A percentile compares a stretch with the other conserved stretches of the same genome.
phyloP scores from a whole-genome alignment of 768 basidiomycete species.

The Kwoniella europaea region DNA sequence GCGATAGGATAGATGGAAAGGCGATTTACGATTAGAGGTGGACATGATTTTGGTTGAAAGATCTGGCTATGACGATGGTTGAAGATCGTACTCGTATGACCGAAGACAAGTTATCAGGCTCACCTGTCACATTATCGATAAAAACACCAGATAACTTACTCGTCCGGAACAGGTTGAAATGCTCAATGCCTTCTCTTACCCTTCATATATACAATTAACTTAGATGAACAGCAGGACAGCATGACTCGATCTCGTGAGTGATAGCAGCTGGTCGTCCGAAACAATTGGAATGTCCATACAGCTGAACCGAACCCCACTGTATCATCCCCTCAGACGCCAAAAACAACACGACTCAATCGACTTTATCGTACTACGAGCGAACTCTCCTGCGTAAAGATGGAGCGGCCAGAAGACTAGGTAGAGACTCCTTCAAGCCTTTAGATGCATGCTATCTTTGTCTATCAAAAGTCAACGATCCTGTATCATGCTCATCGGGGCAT shows the following conservation, averaged over 20 bases:
- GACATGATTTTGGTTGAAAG: conserved; percentile 4
- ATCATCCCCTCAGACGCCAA: conserved; percentile 33
- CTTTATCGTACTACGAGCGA: conserved; percentile 50
- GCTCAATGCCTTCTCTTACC: not conserved
- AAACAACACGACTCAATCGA: conserved; percentile 51
- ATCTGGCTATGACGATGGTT: not conserved
- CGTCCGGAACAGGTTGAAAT: not conserved
- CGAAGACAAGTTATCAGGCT: conserved; percentile 12
- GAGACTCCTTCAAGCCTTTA: conserved; percentile 89
- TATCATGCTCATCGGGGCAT: conserved; percentile 83
- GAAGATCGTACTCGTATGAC: not conserved
- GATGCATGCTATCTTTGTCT: conserved; percentile 90
- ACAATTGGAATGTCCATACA: not conserved
- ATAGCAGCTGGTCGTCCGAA: not conserved
- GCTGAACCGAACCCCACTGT: not conserved
- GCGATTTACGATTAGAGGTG: conserved; percentile 10
- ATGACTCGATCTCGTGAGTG: conserved; percentile 29
- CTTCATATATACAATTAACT: not conserved
- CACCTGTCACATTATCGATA: conserved; percentile 3
- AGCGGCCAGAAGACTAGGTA: conserved; percentile 65
- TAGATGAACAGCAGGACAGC: not conserved
- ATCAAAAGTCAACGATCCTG: conserved; percentile 78
- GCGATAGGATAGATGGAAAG: conserved; percentile 2
- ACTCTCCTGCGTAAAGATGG: conserved; percentile 42
- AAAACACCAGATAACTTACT: not conserved